These are phyloP conservation scores for Triticum turgidum DNA, from an alignment of 176 grass and related monocot species.

Conservation along the genomic window DNA sequence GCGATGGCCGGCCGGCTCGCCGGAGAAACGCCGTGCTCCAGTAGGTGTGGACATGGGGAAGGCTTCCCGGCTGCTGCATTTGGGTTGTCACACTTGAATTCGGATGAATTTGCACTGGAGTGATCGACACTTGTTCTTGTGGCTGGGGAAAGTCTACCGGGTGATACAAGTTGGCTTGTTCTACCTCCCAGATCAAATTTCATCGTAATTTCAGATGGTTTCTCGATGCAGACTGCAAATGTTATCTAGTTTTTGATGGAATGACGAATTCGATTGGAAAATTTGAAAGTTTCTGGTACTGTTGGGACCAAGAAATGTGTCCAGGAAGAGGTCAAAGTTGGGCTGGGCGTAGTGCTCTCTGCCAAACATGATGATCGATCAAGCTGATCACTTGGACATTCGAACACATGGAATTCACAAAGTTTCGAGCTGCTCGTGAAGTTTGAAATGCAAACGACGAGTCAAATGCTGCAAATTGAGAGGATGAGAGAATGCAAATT, in stretches of 20 bases:
- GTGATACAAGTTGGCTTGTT: not conserved
- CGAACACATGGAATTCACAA: not conserved
- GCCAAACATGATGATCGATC: not conserved
- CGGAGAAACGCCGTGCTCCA: not conserved
- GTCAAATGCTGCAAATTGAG: not conserved
- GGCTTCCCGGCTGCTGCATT: constrained; percentile 27
- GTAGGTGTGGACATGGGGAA: not conserved
- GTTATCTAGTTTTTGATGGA: no score
- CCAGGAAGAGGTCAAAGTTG: constrained; percentile 40
- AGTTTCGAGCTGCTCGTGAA: not conserved
- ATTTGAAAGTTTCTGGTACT: not conserved
- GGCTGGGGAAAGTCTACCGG: constrained; percentile 15
- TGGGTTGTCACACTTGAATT: not conserved
- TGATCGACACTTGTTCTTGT: not conserved
- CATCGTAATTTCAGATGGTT: not conserved
- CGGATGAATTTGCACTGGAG: not conserved
- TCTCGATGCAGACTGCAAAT: not conserved
- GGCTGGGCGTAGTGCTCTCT: not conserved
- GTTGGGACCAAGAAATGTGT: no score
- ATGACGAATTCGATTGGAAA: no score
- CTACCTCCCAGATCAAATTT: not conserved
- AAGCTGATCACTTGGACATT: not conserved
- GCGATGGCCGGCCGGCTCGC: constrained; percentile 17
- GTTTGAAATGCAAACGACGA: not conserved
- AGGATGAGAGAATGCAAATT: not conserved